Evolutionary conservation across 2,329 filamentous ascomycete genomes (phyloP).

Genomic region (Ophiosphaerella narmari): DNA sequence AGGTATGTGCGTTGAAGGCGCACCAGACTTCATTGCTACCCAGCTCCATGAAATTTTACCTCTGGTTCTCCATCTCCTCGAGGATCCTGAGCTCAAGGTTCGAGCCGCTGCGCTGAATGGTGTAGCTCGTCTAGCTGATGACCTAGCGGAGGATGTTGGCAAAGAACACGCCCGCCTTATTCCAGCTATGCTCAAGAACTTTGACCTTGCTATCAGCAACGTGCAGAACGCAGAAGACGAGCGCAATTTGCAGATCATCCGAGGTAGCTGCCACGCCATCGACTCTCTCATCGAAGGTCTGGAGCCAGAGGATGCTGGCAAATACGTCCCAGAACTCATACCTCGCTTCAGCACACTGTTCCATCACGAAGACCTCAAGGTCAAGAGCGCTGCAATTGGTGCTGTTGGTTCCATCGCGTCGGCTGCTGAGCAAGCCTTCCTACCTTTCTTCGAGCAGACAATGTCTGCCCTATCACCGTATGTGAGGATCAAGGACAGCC

Average conservation of each 20-base stretch:
- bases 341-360: constrained; percentile 84
- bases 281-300: constrained; percentile 89
- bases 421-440: constrained; percentile 79
- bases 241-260: constrained; percentile 82
- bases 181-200: constrained; percentile 82
- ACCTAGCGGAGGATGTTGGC: constrained; percentile 87
- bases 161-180: constrained; percentile 85
- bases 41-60: constrained; percentile 88
- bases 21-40: constrained; percentile 94
- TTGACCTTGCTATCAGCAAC: constrained; percentile 76
- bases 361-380: constrained; percentile 80
- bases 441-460: constrained; percentile 87
- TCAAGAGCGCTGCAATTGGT: constrained; percentile 87
- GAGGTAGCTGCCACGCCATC: constrained; percentile 85
- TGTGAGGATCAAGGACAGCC: constrained; percentile 82
- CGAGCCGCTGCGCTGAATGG: constrained; percentile 86
- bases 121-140: constrained; percentile 87
- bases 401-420: constrained; percentile 90
- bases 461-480: constrained; percentile 89
- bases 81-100: constrained; percentile 82
- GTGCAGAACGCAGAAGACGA: constrained; percentile 67
- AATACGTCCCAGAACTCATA: constrained; percentile 82
- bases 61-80: constrained; percentile 77
- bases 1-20: constrained; percentile 93
- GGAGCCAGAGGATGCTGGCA: constrained; percentile 77